Conservation (phyloP, 768 basidiomycete genomes). For the Suillus alpinus region DNA sequence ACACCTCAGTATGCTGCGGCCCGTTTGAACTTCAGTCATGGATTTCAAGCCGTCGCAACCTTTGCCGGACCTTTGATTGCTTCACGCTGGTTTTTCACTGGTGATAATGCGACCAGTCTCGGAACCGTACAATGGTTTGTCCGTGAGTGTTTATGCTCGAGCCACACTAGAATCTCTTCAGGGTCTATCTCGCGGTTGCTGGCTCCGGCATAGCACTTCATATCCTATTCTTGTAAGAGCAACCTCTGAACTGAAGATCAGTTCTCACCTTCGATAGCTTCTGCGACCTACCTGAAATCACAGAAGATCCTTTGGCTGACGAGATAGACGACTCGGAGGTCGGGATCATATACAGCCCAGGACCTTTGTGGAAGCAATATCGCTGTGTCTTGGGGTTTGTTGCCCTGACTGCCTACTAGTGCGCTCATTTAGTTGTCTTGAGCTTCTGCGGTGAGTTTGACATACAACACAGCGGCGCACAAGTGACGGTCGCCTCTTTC, state of each 20-base stretch:
- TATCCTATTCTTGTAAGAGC: conserved; percentile 56
- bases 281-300: conserved; percentile 65
- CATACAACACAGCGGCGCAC: conserved; percentile 44
- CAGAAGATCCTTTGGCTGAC: conserved; percentile 56
- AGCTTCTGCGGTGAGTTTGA: neutral
- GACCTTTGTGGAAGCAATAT: conserved; percentile 67
- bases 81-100: conserved; percentile 71
- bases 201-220: conserved; percentile 63
- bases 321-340: conserved; percentile 38
- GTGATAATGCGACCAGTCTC: conserved; percentile 54
- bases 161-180: conserved; percentile 18
- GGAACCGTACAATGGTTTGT: conserved; percentile 64
- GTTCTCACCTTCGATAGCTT: conserved; percentile 38
- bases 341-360: conserved; percentile 38
- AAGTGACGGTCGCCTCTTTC: conserved; percentile 63
- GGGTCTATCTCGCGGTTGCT: conserved; percentile 65
- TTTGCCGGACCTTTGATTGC: conserved; percentile 75
- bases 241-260: neutral
- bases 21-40: conserved; percentile 76
- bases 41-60: conserved; percentile 72
- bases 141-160: neutral
- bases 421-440: conserved; percentile 20
- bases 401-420: conserved; percentile 68
- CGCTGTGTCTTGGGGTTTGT: conserved; percentile 70
- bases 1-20: conserved; percentile 68